Base-by-base conservation (phyloP, 2,329 filamentous ascomycete genomes). In the Endocalyx cinctus region DNA sequence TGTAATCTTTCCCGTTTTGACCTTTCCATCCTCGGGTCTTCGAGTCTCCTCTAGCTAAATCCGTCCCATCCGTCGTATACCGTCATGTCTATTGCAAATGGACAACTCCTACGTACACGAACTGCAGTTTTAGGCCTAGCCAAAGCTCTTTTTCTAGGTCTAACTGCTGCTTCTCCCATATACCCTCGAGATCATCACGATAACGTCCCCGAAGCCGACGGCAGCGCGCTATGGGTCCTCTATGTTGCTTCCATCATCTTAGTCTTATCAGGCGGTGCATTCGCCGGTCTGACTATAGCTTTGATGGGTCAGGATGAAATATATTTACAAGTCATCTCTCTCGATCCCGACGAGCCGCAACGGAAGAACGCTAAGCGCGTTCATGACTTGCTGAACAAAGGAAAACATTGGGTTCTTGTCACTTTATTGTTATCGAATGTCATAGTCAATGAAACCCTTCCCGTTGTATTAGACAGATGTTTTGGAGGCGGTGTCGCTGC, bases 351-450 rank as follows among this genome's bases (percentile, higher is more conserved):
- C 60, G 87, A 84, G 35, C 71, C 80, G n/a, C 90, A 97, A 63
- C 82, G 82, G 53, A 87, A 80, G 55, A 87, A 96, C 55, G 92
- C 92, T 1, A 77, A 75, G 36, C 82, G 79, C 44, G 92, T 98
- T 10, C 72, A 92, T 48, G 72, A 79, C 27, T 69, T 98, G 17
- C 66, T 98, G 35, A 79, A 87, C 45, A 84, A 77, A 50, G 92
- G 92, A 51, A 98, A 98, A 60, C 92, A 98, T 62, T 98, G 92
- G 92, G 90, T 98, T 14, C 70, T 98, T 37, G 92, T 98, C 34
- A 97, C 92, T 3, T 67, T 98, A 17, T 74, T 98, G 6, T 70
- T 98, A 35, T 88, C 88, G 59, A 98, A 98, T 59, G 92, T 98
- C 55, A 94, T 98, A 51, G 94, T 94, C 46, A 97, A 98, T 60